Evolutionary conservation across 2,329 filamentous ascomycete species (phyloP).

Genomic region (Exophiala spinifera): DNA sequence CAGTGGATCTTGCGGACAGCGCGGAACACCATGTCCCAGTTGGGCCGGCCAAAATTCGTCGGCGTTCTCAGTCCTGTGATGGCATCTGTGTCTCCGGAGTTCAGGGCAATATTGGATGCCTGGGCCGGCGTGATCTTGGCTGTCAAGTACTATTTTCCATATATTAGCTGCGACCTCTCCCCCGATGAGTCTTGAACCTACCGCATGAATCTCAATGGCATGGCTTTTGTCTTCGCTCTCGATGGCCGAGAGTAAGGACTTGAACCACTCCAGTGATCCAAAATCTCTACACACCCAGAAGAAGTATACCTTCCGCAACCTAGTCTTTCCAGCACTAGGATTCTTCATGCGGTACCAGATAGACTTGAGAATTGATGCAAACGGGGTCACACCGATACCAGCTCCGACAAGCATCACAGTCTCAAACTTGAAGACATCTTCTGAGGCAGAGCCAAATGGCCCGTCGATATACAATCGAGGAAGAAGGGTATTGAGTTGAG

Average conservation of each 20-base stretch:
- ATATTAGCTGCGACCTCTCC: not conserved
- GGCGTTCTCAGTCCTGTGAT: conserved; percentile 79
- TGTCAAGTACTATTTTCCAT: conserved; percentile 63
- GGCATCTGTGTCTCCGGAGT: conserved; percentile 72
- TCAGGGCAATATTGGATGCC: conserved; percentile 89
- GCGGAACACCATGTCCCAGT: conserved; percentile 88
- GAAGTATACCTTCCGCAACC: conserved; percentile 83
- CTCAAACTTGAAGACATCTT: conserved; percentile 71
- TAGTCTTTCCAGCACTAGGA: conserved; percentile 69
- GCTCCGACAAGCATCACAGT: conserved; percentile 50
- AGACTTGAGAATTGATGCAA: conserved; percentile 63
- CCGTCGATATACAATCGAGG: conserved; percentile 80
- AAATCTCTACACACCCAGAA: conserved; percentile 91
- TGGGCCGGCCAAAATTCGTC: conserved; percentile 81
- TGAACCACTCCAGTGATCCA: conserved; percentile 86
- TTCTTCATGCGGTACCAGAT: conserved; percentile 80
- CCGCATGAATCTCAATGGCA: conserved; percentile 81
- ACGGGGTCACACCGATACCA: conserved; percentile 52
- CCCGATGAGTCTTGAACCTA: conserved; percentile 32
- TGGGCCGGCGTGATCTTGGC: conserved; percentile 83
- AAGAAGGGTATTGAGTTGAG: conserved; percentile 62
- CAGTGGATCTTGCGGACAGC: conserved; percentile 75
- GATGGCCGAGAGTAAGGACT: conserved; percentile 76
- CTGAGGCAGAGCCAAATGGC: conserved; percentile 79
- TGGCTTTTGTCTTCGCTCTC: conserved; percentile 81